Base-by-base conservation (phyloP, 306 rosid species). In the Cotoneaster glaucophyllus region DNA sequence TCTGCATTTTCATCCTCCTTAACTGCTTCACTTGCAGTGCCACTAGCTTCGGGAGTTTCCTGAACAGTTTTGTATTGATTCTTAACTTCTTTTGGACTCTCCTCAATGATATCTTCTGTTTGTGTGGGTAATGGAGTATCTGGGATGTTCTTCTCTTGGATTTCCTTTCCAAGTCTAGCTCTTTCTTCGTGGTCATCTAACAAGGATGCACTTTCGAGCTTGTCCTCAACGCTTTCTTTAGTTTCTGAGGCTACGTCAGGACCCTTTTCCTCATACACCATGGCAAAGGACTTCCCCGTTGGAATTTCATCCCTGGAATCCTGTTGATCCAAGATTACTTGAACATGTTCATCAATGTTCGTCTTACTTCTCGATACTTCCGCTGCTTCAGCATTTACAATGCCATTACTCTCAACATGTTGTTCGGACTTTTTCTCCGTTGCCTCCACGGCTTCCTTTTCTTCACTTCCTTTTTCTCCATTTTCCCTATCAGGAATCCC, bases 261-360 rank as follows among this genome's bases (percentile, higher is more conserved):
- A 15, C n/a, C 9, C 57, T 52, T 52, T 8, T n/a, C n/a, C n/a
- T n/a, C n/a, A n/a, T n/a, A n/a, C n/a, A n/a, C n/a, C n/a, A n/a
- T n/a, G n/a, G n/a, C n/a, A n/a, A n/a, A n/a, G n/a, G n/a, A n/a
- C n/a, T n/a, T n/a, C n/a, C n/a, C n/a, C n/a, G n/a, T n/a, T n/a
- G n/a, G n/a, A n/a, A n/a, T n/a, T n/a, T n/a, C n/a, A n/a, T n/a
- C n/a, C n/a, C n/a, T n/a, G n/a, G n/a, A n/a, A n/a, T n/a, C n/a
- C n/a, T n/a, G n/a, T n/a, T 72, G 79, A 56, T 83, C 56, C 37
- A 77, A 52, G 72, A 53, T 68, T 21, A 62, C 76, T 78, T 77
- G 73, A 25, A 70, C 74, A 39, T 82, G 69, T 43, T 78, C 79
- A 56, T 80, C 81, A 68, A 31, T 41, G 41, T 15, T 41, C 2